Conservation (phyloP, 768 basidiomycete genomes). For the Suillus brevipes region DNA sequence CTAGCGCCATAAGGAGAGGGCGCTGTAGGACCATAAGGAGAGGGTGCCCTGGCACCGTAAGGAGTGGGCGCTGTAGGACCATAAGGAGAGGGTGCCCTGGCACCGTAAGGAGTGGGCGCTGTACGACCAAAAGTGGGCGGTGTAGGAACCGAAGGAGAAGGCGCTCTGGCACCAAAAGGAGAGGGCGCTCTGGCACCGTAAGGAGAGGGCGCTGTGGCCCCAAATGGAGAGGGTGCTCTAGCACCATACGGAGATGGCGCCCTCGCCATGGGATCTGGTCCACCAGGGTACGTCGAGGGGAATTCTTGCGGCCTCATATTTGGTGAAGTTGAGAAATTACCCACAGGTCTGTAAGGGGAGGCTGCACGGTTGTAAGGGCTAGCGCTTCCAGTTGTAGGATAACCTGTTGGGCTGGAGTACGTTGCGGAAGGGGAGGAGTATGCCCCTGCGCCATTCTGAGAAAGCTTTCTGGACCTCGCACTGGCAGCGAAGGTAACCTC, state of each 20-base stretch:
- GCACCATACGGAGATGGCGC: constrained; percentile 36
- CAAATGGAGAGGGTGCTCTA: constrained; percentile 2
- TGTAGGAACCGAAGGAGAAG: constrained; percentile 10
- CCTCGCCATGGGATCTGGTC: constrained; percentile 32
- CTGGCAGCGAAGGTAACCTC: constrained; percentile 20
- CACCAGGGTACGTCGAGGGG: constrained; percentile 41
- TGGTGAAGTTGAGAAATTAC: constrained; percentile 44
- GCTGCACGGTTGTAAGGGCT: constrained; percentile 33
- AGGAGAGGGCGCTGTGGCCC: neutral
- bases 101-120: constrained; percentile 8
- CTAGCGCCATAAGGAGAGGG: constrained; percentile 28
- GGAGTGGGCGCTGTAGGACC: neutral
- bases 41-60: constrained; percentile 1
- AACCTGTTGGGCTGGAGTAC: constrained; percentile 27
- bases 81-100: neutral
- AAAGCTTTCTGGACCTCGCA: constrained; percentile 47
- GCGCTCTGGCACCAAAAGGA: constrained; percentile 2
- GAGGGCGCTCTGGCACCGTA: constrained; percentile 1
- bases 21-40: constrained; percentile 30
- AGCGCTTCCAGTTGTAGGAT: constrained; percentile 25
- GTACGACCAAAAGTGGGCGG: too few species aligned
- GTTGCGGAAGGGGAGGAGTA: constrained; percentile 33
- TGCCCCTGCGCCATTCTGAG: constrained; percentile 34
- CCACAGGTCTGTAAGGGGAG: constrained; percentile 34
- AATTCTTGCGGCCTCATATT: constrained; percentile 50